These are phyloP conservation scores for Paramecium bursaria DNA, from an alignment of 73 alveolate species.

Conservation along the genomic window DNA sequence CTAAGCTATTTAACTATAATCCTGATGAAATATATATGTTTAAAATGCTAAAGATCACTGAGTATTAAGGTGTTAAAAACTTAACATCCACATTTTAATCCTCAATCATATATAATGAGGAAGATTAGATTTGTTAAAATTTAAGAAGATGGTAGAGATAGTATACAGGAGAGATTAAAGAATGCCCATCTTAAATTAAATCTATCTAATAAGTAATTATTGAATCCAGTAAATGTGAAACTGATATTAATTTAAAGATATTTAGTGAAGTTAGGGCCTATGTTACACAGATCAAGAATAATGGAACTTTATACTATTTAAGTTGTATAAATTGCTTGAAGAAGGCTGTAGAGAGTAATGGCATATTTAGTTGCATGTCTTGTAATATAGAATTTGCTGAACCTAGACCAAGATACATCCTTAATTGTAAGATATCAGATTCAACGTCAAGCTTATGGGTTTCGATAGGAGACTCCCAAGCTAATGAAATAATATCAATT, in stretches of 20 bases:
- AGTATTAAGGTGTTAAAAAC: conserved; percentile 3
- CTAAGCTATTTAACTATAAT: background rate
- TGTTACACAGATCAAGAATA: background rate
- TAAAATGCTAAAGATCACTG: conserved; percentile 17
- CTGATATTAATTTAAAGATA: conserved; percentile 22
- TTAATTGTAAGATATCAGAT: conserved; percentile 52
- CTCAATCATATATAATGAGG: background rate
- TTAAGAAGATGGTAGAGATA: background rate
- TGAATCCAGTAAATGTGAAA: conserved; percentile 30
- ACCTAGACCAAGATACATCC: conserved; percentile 29
- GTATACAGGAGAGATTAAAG: conserved; percentile 6
- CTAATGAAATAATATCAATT: background rate
- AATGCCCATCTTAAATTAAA: background rate
- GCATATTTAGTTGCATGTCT: background rate
- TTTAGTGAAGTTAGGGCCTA: conserved; percentile 42
- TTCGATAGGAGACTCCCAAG: conserved; percentile 1
- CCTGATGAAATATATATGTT: conserved; percentile 15
- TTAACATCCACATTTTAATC: background rate
- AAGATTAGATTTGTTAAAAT: background rate
- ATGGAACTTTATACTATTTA: conserved; percentile 17
- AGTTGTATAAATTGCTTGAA: conserved; percentile 10
- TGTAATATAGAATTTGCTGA: conserved; percentile 1
- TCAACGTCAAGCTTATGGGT: conserved; percentile 18
- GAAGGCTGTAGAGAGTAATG: background rate
- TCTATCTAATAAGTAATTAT: background rate